Evolutionary conservation across 768 basidiomycete genomes (phyloP).

Genomic region (Rhizopogon sp.): DNA sequence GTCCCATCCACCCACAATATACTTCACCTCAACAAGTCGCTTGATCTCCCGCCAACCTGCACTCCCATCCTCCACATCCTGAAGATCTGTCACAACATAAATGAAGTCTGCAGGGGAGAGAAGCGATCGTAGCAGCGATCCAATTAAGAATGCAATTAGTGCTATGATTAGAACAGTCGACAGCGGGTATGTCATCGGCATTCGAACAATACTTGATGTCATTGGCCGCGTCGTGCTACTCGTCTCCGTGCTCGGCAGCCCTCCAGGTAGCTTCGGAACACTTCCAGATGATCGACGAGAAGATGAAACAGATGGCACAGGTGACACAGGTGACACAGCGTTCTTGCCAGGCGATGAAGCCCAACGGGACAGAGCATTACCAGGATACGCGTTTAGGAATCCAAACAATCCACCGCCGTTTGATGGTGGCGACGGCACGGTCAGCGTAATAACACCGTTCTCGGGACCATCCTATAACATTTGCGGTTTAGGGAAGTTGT

Average conservation of each 20-base stretch:
- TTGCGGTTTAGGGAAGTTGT: background rate
- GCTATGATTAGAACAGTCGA: constrained; percentile 69
- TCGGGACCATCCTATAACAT: constrained; percentile 21
- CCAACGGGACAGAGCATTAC: constrained; percentile 52
- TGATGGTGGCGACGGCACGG: constrained; percentile 16
- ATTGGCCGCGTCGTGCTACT: background rate
- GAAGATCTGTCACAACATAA: constrained; percentile 60
- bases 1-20: constrained; percentile 81
- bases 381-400: constrained; percentile 55
- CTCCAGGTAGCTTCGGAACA: constrained; percentile 33
- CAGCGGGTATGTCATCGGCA: constrained; percentile 31
- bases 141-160: constrained; percentile 86
- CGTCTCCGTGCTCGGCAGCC: constrained; percentile 18
- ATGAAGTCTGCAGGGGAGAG: constrained; percentile 90
- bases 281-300: constrained; percentile 20
- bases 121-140: constrained; percentile 83
- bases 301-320: constrained; percentile 14
- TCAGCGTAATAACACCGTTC: constrained; percentile 16
- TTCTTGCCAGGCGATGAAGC: constrained; percentile 24
- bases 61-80: constrained; percentile 46
- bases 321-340: constrained; percentile 13
- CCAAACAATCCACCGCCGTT: constrained; percentile 44
- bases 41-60: constrained; percentile 82
- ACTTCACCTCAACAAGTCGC: constrained; percentile 77
- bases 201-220: background rate